These are phyloP conservation scores for Lasiosphaeris hirsuta DNA, from an alignment of 495 filamentous ascomycete genomes.

Conservation along the genomic window DNA sequence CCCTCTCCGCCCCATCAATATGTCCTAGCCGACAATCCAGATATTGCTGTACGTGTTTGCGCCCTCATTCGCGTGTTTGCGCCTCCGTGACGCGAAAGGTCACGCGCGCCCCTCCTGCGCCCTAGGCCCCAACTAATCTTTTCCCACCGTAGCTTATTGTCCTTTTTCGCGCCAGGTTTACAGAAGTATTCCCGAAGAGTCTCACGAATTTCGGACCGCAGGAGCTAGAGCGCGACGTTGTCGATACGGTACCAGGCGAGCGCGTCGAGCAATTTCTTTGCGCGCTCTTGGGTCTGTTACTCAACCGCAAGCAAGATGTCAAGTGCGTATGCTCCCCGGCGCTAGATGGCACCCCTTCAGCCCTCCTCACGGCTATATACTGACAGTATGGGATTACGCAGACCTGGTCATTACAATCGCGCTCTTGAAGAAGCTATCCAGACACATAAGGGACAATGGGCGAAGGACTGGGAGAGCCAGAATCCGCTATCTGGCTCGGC, in stretches of 20 bases:
- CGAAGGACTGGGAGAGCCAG: constrained; percentile 76
- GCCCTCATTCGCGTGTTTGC: constrained; percentile 24
- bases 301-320: constrained; percentile 97
- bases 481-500: constrained; percentile 78
- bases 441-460: constrained; percentile 85
- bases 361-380: neutral
- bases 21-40: constrained; percentile 80
- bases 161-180: constrained; percentile 93
- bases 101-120: constrained; percentile 28
- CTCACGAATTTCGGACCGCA: constrained; percentile 87
- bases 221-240: constrained; percentile 85
- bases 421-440: constrained; percentile 91
- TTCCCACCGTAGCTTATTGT: constrained; percentile 74
- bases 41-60: constrained; percentile 72
- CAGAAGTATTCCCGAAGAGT: constrained; percentile 81
- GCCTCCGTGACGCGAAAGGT: constrained; percentile 32
- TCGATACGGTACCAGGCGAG: constrained; percentile 72
- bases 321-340: constrained; percentile 62
- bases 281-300: constrained; percentile 77
- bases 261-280: constrained; percentile 85
- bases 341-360: neutral
- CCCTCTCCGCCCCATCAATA: constrained; percentile 87
- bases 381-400: constrained; percentile 30
- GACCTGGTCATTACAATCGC: constrained; percentile 81
- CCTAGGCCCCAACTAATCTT: constrained; percentile 33